Evolutionary conservation across 805 yeast species (phyloP).

Genomic region (Vanderwaltozyma verrucispora): DNA sequence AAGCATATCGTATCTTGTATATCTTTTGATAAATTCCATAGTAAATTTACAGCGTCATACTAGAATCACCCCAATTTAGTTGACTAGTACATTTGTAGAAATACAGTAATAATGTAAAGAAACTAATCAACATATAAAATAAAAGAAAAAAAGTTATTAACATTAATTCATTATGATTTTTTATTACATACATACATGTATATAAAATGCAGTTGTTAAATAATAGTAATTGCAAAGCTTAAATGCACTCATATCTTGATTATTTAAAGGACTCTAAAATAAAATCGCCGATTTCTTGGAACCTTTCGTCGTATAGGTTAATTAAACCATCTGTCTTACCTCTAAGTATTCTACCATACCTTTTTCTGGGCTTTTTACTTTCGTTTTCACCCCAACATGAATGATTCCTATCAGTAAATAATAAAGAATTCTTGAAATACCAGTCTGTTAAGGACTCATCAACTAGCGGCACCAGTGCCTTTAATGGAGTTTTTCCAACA

Average conservation of each 20-base stretch:
- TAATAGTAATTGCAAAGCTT: no score
- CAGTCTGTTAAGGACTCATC: slow-evolving; percentile 91
- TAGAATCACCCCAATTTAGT: no score
- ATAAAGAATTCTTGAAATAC: slow-evolving; percentile 76
- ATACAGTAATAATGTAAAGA: no score
- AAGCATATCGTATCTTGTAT: no score
- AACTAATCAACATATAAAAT: no score
- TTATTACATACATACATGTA: no score
- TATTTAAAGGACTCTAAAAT: slow-evolving; percentile 57
- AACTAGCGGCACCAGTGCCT: slow-evolving; percentile 73
- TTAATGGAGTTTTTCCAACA: slow-evolving; percentile 56
- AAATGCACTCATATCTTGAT: no score
- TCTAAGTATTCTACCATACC: slow-evolving; percentile 79
- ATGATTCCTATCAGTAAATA: slow-evolving; percentile 66
- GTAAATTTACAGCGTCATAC: no score
- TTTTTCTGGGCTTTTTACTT: slow-evolving; percentile 71
- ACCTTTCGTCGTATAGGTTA: slow-evolving; percentile 67
- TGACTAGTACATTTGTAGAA: no score
- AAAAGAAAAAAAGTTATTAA: no score
- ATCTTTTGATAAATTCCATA: background rate
- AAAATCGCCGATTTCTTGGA: slow-evolving; percentile 78
- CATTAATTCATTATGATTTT: no score
- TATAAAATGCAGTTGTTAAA: no score
- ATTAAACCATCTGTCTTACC: slow-evolving; percentile 63
- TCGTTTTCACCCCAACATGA: slow-evolving; percentile 64